Evolutionary conservation across 495 filamentous ascomycete species (phyloP).

Genomic region (Xylaria telfairii): DNA sequence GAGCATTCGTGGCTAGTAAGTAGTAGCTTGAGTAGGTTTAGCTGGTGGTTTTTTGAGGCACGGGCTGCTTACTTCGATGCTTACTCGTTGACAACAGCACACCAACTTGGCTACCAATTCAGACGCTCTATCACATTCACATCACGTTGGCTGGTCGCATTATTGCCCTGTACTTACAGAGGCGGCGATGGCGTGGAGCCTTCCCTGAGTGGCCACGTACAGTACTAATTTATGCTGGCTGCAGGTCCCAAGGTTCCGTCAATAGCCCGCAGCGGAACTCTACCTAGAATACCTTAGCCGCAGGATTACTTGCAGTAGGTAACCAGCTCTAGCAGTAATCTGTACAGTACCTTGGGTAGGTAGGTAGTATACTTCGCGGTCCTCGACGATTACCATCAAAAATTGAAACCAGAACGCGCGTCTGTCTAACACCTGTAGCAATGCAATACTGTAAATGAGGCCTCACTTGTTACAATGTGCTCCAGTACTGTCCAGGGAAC

Average conservation of each 20-base stretch:
- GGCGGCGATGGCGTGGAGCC: slow-evolving; percentile 21
- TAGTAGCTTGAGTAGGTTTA: neutral
- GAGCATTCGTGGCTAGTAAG: neutral
- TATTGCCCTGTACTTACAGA: neutral
- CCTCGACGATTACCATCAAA: too few species aligned
- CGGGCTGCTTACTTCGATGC: neutral
- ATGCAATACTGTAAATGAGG: neutral
- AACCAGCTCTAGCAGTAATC: neutral
- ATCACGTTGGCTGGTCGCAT: slow-evolving; percentile 5
- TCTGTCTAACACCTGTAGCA: neutral
- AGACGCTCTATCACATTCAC: slow-evolving; percentile 16
- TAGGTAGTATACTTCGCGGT: too few species aligned
- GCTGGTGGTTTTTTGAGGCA: neutral
- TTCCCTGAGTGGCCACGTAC: slow-evolving; percentile 16
- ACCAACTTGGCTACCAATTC: neutral
- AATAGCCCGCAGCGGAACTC: slow-evolving; percentile 6
- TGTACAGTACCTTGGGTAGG: too few species aligned
- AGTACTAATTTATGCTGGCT: slow-evolving; percentile 22
- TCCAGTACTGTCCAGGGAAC: too few species aligned
- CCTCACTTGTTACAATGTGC: neutral
- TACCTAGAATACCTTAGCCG: too few species aligned
- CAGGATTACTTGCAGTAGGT: slow-evolving; percentile 10
- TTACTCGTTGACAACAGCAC: neutral
- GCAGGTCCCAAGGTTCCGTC: neutral
- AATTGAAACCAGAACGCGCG: neutral